Base-by-base conservation (phyloP, 257 asterid genomes). In the Phtheirospermum japonicum region DNA sequence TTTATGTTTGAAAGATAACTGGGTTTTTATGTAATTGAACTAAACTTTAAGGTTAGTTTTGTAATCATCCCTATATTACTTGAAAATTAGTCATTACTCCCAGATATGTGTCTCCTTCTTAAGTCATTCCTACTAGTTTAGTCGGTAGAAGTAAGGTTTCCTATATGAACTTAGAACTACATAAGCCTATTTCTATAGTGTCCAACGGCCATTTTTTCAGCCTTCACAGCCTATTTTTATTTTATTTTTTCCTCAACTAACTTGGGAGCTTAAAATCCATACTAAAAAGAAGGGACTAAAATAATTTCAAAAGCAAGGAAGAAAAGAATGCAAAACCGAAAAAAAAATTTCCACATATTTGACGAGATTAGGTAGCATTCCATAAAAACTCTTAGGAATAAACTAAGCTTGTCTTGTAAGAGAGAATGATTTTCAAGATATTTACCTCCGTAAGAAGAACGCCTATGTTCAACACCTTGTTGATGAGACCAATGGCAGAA, bases 381-480 rank as follows among this genome's bases (percentile, higher is more conserved):
- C 32, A 49, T 49, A 31, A 57, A 19, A 51, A 51, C 52, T 34
- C 13, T 39, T 11, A 13, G 14, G 31, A 64, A 3, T 28, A 46
- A 48, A 42, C 58, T 31, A 61, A 23, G 61, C 34, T 52, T 59
- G 40, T 59, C 63, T 55, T 61, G 53, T 36, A 17, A 66, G 59
- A 39, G 55, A 59, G 14, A 66, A 76, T 23, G n/a, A 20, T 8
- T 39, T 54, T 50, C 18, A 40, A 45, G 33, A 18, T 62, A 17
- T 73, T 59, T 78, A 92, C 99, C 97, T 89, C 97, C 14, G 91
- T 81, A 42, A 92, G 81, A 59, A 92, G 95, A 76, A 92, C 91
- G 17, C 97, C 97, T 6, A 75, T 52, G 77, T 77, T 79, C 85
- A 89, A 74, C 52, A 77, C 82, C 77, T 85, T 85, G 62, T 67